These are phyloP conservation scores for Lentinula boryana DNA, from an alignment of 768 basidiomycete genomes.

Conservation along the genomic window DNA sequence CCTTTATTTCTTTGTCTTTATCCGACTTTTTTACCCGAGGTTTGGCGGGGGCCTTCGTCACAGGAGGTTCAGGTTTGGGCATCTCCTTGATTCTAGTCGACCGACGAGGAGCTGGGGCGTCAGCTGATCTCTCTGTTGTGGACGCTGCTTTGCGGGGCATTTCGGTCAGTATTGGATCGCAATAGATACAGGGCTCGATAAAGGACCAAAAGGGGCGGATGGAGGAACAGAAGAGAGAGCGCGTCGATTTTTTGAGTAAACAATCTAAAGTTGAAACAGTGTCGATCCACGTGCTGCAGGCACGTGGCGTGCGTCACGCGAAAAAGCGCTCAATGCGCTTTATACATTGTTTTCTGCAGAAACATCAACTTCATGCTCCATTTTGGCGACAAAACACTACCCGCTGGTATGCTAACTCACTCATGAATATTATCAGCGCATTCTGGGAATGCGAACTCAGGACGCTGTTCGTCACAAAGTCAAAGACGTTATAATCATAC, in stretches of 20 bases:
- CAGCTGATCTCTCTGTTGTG: constrained; percentile 31
- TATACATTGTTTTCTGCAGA: not conserved
- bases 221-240: constrained; percentile 5
- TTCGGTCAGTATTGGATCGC: not conserved
- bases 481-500: no score
- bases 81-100: constrained; percentile 71
- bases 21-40: constrained; percentile 53
- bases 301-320: constrained; percentile 1
- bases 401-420: no score
- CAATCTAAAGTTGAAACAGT: not conserved
- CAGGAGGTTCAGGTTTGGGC: constrained; percentile 44
- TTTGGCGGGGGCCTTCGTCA: constrained; percentile 60
- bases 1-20: constrained; percentile 25
- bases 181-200: not conserved
- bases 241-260: not conserved
- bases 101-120: constrained; percentile 53
- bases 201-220: not conserved
- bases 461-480: no score
- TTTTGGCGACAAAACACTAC: no score
- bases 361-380: not conserved
- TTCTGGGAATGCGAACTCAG: no score
- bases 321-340: not conserved
- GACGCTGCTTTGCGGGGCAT: constrained; percentile 74
- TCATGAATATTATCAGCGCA: no score
- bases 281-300: not conserved